Evolutionary conservation across 805 yeast genomes (phyloP).

Genomic region (Metschnikowia matae): DNA sequence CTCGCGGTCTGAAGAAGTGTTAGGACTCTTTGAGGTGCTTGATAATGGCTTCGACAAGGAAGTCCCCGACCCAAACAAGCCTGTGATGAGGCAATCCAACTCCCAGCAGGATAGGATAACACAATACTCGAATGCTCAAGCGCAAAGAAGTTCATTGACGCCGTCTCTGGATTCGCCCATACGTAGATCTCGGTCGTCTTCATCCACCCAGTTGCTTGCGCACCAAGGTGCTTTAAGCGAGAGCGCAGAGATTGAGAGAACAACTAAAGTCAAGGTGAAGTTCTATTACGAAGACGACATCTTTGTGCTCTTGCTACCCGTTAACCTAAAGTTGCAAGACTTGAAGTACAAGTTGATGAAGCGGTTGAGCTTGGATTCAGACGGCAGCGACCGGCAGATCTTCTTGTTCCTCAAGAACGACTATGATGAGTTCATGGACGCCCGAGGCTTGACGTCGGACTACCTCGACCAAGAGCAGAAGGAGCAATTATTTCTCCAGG

Average conservation of each 20-base stretch:
- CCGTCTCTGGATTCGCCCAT: constrained; percentile 23
- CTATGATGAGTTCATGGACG: constrained; percentile 36
- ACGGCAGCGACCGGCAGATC: constrained; percentile 20
- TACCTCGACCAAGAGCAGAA: constrained; percentile 26
- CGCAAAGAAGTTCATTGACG: constrained; percentile 23
- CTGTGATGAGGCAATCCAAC: constrained; percentile 36
- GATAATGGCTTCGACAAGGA: constrained; percentile 61
- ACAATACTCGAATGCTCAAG: constrained; percentile 42
- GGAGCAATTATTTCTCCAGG: constrained; percentile 29
- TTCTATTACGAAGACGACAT: constrained; percentile 79
- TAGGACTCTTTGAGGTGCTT: constrained; percentile 62
- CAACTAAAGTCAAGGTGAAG: constrained; percentile 55
- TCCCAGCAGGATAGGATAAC: constrained; percentile 52
- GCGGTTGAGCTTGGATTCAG: constrained; percentile 41
- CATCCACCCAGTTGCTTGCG: constrained; percentile 19
- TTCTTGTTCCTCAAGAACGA: constrained; percentile 39
- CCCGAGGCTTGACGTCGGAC: constrained; percentile 25
- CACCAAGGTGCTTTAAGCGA: not conserved
- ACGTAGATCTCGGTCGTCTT: constrained; percentile 21
- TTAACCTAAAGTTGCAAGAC: constrained; percentile 45
- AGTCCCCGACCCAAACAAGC: constrained; percentile 25
- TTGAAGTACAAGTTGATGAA: constrained; percentile 49
- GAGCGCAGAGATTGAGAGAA: constrained; percentile 12
- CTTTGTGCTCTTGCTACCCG: constrained; percentile 61
- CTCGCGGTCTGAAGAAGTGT: constrained; percentile 63